A percentile compares a stretch with the other conserved stretches of the same genome.
Evolutionary conservation across 2,329 filamentous ascomycete genomes (phyloP).

Genomic region (Coniochaeta sp.): DNA sequence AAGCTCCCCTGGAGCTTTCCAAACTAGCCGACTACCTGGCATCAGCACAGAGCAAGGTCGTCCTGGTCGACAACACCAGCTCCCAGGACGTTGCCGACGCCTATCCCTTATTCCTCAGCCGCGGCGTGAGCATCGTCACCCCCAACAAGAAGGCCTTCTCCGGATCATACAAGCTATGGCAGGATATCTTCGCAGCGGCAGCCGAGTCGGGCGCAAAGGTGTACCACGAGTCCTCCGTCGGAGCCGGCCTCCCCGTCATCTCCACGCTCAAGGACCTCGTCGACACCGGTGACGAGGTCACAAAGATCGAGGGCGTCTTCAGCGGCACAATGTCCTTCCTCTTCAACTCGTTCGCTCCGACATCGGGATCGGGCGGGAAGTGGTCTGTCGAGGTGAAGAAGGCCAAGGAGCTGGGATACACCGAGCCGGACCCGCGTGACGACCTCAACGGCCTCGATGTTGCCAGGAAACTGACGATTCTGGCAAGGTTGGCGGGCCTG

Average conservation of each 20-base stretch:
- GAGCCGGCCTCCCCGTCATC: constrained; percentile 87
- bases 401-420: constrained; percentile 89
- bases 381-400: constrained; percentile 91
- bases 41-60: constrained; percentile 65
- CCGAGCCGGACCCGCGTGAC: constrained; percentile 79
- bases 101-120: constrained; percentile 74
- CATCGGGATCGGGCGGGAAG: constrained; percentile 63
- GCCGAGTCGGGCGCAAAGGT: constrained; percentile 67
- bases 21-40: constrained; percentile 73
- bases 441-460: constrained; percentile 85
- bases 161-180: constrained; percentile 71
- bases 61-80: constrained; percentile 94
- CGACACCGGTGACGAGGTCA: constrained; percentile 85
- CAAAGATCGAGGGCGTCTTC: constrained; percentile 93
- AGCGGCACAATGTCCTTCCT: constrained; percentile 97
- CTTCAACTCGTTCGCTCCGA: constrained; percentile 93
- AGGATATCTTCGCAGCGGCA: constrained; percentile 74
- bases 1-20: constrained; percentile 57
- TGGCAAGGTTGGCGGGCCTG: constrained; percentile 78
- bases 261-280: constrained; percentile 92
- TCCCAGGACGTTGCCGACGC: constrained; percentile 75
- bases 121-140: constrained; percentile 85
- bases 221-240: constrained; percentile 93
- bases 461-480: constrained; percentile 91
- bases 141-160: constrained; percentile 99